phyloP scores from a whole-genome alignment of 139 green algal species.

The Micromonas commoda region DNA sequence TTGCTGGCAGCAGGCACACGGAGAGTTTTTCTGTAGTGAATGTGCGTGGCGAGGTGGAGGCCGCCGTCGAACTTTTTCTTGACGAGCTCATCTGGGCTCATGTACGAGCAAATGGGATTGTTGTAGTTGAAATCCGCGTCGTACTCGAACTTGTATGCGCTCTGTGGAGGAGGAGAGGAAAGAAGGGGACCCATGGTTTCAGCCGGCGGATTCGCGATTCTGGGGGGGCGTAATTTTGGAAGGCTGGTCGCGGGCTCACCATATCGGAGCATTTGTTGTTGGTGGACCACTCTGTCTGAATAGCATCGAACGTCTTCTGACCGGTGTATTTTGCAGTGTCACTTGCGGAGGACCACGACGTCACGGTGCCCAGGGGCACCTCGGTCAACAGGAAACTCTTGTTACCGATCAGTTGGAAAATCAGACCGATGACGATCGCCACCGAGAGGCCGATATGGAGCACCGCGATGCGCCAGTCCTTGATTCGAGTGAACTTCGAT shows the following conservation, averaged over 20 bases:
- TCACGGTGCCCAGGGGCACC: neutral
- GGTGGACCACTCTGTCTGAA: neutral
- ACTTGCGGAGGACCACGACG: neutral
- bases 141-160: constrained; percentile 12
- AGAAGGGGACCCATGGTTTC: neutral
- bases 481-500: neutral
- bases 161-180: neutral
- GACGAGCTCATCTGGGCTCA: neutral
- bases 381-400: constrained; percentile 10
- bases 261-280: neutral
- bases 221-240: neutral
- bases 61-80: neutral
- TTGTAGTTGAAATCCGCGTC: neutral
- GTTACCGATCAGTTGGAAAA: neutral
- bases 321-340: neutral
- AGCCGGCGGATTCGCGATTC: neutral
- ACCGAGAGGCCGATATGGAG: neutral
- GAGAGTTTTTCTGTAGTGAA: neutral
- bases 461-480: constrained; percentile 7
- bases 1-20: neutral
- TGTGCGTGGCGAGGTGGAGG: constrained; percentile 4
- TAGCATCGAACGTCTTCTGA: neutral
- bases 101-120: neutral
- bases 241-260: too few species aligned
- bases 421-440: neutral